A percentile compares a stretch with the other conserved stretches of the same genome.
Evolutionary conservation across 257 asterid genomes (phyloP).

Genomic region (Mentha longifolia): DNA sequence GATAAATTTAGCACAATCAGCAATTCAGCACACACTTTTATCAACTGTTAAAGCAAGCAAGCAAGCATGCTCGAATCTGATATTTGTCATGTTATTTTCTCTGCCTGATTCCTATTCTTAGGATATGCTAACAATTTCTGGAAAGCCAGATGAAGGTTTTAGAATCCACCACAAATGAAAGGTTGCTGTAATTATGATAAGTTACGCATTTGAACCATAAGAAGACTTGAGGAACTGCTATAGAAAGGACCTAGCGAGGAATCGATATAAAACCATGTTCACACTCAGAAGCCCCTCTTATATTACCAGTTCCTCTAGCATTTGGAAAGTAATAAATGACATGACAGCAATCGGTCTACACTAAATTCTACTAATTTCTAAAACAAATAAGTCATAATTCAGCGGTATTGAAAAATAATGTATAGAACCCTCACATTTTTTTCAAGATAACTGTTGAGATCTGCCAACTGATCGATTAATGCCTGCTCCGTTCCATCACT

Average conservation of each 20-base stretch:
- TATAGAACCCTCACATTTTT: constrained; percentile 60
- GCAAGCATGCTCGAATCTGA: constrained; percentile 13
- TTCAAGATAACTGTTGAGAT: constrained; percentile 68
- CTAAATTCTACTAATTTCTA: background rate
- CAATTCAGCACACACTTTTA: background rate
- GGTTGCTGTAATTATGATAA: background rate
- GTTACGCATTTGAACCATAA: background rate
- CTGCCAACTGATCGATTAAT: constrained; percentile 72
- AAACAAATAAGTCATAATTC: constrained; percentile 2
- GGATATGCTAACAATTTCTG: background rate
- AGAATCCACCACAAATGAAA: background rate
- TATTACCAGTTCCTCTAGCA: background rate
- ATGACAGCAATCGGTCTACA: background rate
- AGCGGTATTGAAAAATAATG: constrained; percentile 15
- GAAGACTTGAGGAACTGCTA: constrained; percentile 1
- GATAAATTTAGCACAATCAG: background rate
- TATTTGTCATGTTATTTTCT: background rate
- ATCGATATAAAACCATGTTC: background rate
- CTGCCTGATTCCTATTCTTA: background rate
- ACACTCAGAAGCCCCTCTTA: background rate
- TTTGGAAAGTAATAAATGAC: background rate
- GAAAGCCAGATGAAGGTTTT: background rate
- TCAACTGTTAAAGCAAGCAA: background rate
- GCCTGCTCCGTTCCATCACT: constrained; percentile 87
- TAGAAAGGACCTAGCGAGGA: background rate